Evolutionary conservation across 768 basidiomycete genomes (phyloP).

Genomic region (Boletales sp.): DNA sequence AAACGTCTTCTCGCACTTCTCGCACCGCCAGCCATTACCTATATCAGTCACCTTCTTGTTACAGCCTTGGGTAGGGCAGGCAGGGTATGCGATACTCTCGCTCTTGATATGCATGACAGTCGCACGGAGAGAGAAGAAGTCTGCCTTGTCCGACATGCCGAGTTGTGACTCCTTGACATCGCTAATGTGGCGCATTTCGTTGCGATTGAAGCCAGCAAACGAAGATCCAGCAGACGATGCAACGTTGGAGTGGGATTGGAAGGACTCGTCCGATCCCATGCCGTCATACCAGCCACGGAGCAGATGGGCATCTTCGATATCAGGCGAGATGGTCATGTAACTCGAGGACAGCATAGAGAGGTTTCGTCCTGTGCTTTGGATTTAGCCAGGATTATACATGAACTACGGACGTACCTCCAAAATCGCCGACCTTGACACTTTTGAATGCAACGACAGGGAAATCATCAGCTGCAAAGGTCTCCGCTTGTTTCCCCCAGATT

Average conservation of each 20-base stretch:
- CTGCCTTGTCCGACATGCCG: slow-evolving; percentile 71
- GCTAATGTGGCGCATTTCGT: slow-evolving; percentile 66
- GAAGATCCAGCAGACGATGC: slow-evolving; percentile 37
- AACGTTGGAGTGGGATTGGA: slow-evolving; percentile 65
- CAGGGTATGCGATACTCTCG: slow-evolving; percentile 84
- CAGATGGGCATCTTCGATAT: slow-evolving; percentile 83
- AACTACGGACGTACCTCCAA: slow-evolving; percentile 57
- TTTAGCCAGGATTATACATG: slow-evolving; percentile 4
- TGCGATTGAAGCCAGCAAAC: slow-evolving; percentile 55
- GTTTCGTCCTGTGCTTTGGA: slow-evolving; percentile 55
- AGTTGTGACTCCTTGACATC: slow-evolving; percentile 78
- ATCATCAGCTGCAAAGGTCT: slow-evolving; percentile 60
- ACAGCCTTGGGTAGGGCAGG: slow-evolving; percentile 76
- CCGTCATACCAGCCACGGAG: slow-evolving; percentile 93
- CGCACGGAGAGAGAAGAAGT: slow-evolving; percentile 77
- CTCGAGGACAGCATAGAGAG: slow-evolving; percentile 82
- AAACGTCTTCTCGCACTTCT: slow-evolving; percentile 44
- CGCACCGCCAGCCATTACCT: slow-evolving; percentile 81
- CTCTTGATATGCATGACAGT: slow-evolving; percentile 86
- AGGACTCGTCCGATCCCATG: slow-evolving; percentile 56
- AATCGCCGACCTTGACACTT: slow-evolving; percentile 91
- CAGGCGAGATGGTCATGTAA: slow-evolving; percentile 82
- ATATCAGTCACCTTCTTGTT: slow-evolving; percentile 84
- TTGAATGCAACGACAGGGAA: slow-evolving; percentile 88
- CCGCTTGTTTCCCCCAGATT: slow-evolving; percentile 95